Conservation (phyloP, 441 rosid genomes). For the Lepidium campestre region DNA sequence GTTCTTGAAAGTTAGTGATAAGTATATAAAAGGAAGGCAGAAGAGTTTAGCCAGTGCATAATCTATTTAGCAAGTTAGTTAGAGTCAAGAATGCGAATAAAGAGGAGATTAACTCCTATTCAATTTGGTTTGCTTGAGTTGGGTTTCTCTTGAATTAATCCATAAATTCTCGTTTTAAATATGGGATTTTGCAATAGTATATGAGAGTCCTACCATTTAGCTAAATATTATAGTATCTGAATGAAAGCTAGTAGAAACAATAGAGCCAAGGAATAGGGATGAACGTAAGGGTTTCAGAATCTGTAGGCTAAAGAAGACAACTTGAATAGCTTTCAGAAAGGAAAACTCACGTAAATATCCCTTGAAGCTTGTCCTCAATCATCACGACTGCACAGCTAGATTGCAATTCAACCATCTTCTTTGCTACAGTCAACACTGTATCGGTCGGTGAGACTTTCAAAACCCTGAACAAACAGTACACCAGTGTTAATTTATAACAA, state of each 20-base stretch:
- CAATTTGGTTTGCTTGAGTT: background rate
- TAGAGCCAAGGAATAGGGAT: background rate
- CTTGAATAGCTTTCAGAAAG: background rate
- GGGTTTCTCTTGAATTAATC: background rate
- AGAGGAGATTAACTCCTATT: background rate
- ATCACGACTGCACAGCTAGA: slow-evolving; percentile 76
- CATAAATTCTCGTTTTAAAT: background rate
- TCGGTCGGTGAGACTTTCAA: slow-evolving; percentile 78
- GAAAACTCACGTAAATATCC: slow-evolving; percentile 83
- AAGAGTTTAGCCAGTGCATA: background rate
- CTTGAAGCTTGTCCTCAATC: slow-evolving; percentile 65
- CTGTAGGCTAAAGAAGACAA: slow-evolving; percentile 2
- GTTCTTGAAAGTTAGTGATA: background rate
- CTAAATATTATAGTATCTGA: background rate
- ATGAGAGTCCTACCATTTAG: background rate
- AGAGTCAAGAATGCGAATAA: background rate
- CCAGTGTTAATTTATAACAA: background rate
- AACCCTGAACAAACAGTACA: slow-evolving; percentile 47
- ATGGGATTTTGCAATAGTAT: background rate
- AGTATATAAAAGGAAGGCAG: background rate
- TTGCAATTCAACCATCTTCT: slow-evolving; percentile 81
- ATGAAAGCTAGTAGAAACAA: background rate
- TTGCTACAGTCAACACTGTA: slow-evolving; percentile 63
- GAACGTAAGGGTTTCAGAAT: background rate
- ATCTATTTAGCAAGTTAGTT: background rate